phyloP scores from a whole-genome alignment of 169 alveolate species.

The Cryptosporidium felis region DNA sequence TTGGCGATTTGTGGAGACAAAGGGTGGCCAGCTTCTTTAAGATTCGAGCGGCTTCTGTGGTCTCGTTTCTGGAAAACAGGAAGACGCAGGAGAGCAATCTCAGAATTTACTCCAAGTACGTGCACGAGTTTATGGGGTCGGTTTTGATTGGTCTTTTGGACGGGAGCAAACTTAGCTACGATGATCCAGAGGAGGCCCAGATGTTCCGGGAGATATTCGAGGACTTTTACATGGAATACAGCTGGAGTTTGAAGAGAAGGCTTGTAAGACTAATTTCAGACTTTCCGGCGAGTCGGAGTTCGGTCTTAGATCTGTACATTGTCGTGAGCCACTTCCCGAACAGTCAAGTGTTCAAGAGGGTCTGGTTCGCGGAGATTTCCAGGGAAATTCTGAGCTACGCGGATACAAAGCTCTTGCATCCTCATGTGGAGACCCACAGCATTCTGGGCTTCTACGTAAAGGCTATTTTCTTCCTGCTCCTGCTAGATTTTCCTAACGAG shows the following conservation, averaged over 20 bases:
- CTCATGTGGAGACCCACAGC: conserved; percentile 11
- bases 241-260: conserved; percentile 31
- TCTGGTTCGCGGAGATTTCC: conserved; percentile 46
- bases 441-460: conserved; percentile 60
- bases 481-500: conserved; percentile 36
- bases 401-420: not conserved
- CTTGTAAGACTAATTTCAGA: not conserved
- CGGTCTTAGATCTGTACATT: conserved; percentile 18
- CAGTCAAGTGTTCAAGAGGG: conserved; percentile 14
- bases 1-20: conserved; percentile 15
- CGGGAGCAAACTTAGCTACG: not conserved
- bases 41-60: not conserved
- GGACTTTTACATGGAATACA: conserved; percentile 47
- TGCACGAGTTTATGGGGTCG: conserved; percentile 23
- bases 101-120: conserved; percentile 21
- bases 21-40: not conserved
- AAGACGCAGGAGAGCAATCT: conserved; percentile 1
- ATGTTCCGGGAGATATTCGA: conserved; percentile 30
- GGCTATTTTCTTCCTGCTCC: not conserved
- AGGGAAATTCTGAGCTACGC: conserved; percentile 24
- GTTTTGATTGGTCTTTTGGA: conserved; percentile 9
- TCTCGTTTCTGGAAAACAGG: not conserved
- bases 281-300: conserved; percentile 5
- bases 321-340: conserved; percentile 43
- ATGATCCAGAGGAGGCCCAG: not conserved